Base-by-base conservation (phyloP, 2,329 filamentous ascomycete genomes). In the Ilyonectria robusta region DNA sequence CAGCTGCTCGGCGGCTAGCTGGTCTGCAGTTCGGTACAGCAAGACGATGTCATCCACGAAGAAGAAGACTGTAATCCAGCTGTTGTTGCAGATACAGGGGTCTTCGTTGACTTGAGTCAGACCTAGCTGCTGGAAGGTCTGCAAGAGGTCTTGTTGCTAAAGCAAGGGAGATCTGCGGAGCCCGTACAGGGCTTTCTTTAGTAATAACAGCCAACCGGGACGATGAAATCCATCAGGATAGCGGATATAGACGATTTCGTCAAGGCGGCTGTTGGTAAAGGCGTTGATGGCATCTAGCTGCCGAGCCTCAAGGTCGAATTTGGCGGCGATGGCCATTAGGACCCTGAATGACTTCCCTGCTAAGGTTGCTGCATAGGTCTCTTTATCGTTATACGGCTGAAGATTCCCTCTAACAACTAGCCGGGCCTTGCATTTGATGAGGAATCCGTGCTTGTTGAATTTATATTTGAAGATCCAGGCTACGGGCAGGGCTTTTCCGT, bases 381-480 rank as follows among this genome's bases (percentile, higher is more conserved):
- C 23, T 5, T 26, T 26, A 5, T 26, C 35, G 17, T 19, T 9
- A 11, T 50, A 37, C 15, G 50, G 31, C 42, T 67, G 54, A 46
- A 67, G 64, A 48, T 67, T 59, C 42, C 59, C 60, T 56, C 65
- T 19, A n/a, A 67, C 42, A n/a, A 19, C 56, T 2, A 67, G 33
- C 2, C 60, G 21, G 19, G 57, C 53, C 35, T 66, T 62, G 21
- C 54, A 58, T 13, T 48, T 40, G 3, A 15, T 46, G 21, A 66
- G 46, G 40, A 50, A 59, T 7, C 64, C 37, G 40, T 66, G 35
- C 29, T 66, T 66, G 50, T 66, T 37, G 6, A 42, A 31, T 15
- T 66, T 68, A 40, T 68, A 65, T 40, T 61, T 65, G 19, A 65
- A 65, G 23, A 65, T 61, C 48, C 47, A 68, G 5, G 48, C 59